A percentile compares a stretch with the other conserved stretches of the same genome.
Conservation (phyloP, 352 stramenopile species). For the Aphanomyces cochlioides region DNA sequence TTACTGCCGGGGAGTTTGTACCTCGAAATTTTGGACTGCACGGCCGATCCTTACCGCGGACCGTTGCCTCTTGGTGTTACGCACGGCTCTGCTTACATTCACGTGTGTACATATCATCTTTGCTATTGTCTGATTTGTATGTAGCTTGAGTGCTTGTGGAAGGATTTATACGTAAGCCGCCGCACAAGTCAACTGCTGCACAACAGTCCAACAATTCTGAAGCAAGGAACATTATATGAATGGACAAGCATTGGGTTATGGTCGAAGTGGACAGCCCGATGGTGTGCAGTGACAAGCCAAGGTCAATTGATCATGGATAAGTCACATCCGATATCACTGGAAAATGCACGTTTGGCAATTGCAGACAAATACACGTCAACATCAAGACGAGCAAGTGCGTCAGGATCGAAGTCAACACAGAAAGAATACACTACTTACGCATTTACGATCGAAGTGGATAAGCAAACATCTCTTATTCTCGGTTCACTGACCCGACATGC, state of each 20-base stretch:
- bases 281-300: conserved; percentile 13
- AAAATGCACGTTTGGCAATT: neutral
- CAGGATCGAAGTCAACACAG: conserved; percentile 2
- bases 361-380: neutral
- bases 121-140: neutral
- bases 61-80: conserved; percentile 6
- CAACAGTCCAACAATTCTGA: neutral
- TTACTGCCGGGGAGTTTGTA: neutral
- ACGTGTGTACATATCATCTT: neutral
- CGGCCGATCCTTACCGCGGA: neutral
- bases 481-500: conserved; percentile 80
- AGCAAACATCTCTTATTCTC: conserved; percentile 44
- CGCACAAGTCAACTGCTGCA: neutral
- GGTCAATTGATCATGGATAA: neutral
- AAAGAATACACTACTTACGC: conserved; percentile 14
- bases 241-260: conserved; percentile 1
- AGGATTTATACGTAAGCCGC: neutral
- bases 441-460: conserved; percentile 7
- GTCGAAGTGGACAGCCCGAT: neutral
- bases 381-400: neutral
- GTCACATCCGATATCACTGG: neutral
- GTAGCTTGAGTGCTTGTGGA: conserved; percentile 2
- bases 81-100: neutral
- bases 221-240: conserved; percentile 1
- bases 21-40: neutral